Base-by-base conservation (phyloP, 176 grass and related monocot species). In the Aegilops longissima region DNA sequence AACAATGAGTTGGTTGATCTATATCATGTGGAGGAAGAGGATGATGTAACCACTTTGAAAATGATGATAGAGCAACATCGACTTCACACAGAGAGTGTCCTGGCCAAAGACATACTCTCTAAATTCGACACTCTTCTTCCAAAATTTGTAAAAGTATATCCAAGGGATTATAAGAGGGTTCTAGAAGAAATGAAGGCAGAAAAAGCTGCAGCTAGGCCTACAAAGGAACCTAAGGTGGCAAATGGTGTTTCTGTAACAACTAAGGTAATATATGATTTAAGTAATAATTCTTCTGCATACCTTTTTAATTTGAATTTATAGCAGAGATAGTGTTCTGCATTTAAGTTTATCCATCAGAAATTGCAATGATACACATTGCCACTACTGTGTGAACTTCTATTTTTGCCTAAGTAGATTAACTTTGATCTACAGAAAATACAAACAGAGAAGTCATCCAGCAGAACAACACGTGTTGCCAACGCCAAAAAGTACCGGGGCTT, bases 41-140 rank as follows among this genome's bases (percentile, higher is more conserved):
- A 99, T 52, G 97, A 99, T 87, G 83, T 94, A 71, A 89, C 85
- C 61, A 91, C 86, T 54, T 81, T 99, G 83, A 99, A 89, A 88
- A 96, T 94, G 94, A 90, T 99, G 94, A 99, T 99, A 86, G 90
- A 96, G 84, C 97, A 99, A 83, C 97, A 99, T 84, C 90, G 94
- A 16, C 92, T 51, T 58, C 89, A 92, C 80, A 99, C 97, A 6
- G 16, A 83, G 65, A 99, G 97, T 87, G 71, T 80, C 21, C 68
- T 95, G 39, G 97, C 97, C 16, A 93, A 80, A 86, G 85, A 96
- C 62, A 82, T 99, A 35, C 92, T 99, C 39, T 80, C 91, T 23
- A 80, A 96, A 73, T 99, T 99, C 80, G 81, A 92, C 56, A 93
- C n/a, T 71, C 83, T 94, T 80, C 87, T 99, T 72, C 82, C 90